Evolutionary conservation across 768 basidiomycete species (phyloP).

Genomic region (Russula lepida): DNA sequence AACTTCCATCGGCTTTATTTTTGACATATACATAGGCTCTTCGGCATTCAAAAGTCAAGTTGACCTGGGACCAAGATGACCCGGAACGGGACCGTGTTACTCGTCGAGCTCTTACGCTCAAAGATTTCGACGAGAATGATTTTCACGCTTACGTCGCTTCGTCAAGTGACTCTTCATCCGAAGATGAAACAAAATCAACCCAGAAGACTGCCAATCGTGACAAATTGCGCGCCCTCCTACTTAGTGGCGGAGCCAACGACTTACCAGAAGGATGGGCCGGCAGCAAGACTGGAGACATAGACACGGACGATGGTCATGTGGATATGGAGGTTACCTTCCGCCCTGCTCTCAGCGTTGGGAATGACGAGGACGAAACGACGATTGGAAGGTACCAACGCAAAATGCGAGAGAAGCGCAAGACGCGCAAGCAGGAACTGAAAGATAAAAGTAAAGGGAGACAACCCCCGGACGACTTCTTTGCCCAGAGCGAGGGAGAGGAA

Average conservation of each 20-base stretch:
- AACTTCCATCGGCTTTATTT: not conserved
- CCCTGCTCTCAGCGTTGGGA: conserved; percentile 60
- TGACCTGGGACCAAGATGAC: conserved; percentile 98
- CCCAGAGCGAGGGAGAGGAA: conserved; percentile 36
- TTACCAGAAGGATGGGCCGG: conserved; percentile 82
- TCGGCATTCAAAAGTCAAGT: conserved; percentile 93
- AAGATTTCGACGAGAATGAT: conserved; percentile 88
- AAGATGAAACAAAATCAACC: conserved; percentile 32
- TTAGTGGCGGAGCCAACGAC: conserved; percentile 55
- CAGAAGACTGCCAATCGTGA: conserved; percentile 49
- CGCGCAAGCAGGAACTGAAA: conserved; percentile 61
- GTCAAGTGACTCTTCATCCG: conserved; percentile 50
- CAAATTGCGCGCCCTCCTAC: conserved; percentile 66
- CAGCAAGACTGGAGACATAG: conserved; percentile 29
- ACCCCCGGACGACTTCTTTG: conserved; percentile 72
- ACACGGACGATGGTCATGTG: conserved; percentile 41
- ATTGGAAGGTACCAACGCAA: conserved; percentile 85
- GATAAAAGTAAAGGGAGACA: conserved; percentile 28
- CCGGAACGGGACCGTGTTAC: conserved; percentile 76
- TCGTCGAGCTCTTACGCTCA: conserved; percentile 63
- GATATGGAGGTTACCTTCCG: conserved; percentile 97
- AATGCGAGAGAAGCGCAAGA: conserved; percentile 80
- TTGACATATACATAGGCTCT: conserved; percentile 62
- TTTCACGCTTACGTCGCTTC: conserved; percentile 50
- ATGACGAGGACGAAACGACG: conserved; percentile 69